These are phyloP conservation scores for Lipomyces spencermartinsiae DNA, from an alignment of 805 yeast species.

Conservation along the genomic window DNA sequence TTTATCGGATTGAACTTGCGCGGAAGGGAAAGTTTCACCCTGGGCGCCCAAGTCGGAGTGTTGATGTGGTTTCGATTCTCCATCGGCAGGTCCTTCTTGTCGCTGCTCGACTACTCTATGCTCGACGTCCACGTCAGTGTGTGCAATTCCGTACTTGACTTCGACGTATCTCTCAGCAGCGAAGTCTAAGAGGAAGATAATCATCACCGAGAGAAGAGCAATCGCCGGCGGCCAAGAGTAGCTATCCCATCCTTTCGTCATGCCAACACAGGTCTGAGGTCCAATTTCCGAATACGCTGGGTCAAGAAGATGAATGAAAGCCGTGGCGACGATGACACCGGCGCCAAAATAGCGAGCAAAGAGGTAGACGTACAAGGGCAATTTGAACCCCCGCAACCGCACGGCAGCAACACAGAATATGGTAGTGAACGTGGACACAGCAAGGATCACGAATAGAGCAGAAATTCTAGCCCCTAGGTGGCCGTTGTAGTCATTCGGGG, in stretches of 20 bases:
- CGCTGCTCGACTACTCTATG: not conserved
- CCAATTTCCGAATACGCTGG: constrained; percentile 28
- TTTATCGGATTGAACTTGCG: constrained; percentile 12
- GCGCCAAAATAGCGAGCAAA: constrained; percentile 55
- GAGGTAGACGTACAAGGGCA: constrained; percentile 33
- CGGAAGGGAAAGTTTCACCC: constrained; percentile 14
- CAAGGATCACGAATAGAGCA: constrained; percentile 64
- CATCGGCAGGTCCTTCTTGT: constrained; percentile 7
- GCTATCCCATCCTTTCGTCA: constrained; percentile 51
- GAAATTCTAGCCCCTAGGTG: constrained; percentile 58
- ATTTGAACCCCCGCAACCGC: constrained; percentile 2
- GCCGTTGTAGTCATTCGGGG: constrained; percentile 51
- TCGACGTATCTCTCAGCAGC: constrained; percentile 51
- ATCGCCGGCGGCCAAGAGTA: constrained; percentile 66
- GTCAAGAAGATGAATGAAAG: constrained; percentile 61
- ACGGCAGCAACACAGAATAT: constrained; percentile 53
- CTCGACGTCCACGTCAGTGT: not conserved
- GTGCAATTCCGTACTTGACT: constrained; percentile 16
- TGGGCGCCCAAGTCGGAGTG: constrained; percentile 36
- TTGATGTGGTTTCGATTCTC: constrained; percentile 22
- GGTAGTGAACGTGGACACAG: constrained; percentile 51
- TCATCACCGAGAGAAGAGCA: constrained; percentile 54
- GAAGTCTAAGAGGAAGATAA: constrained; percentile 57
- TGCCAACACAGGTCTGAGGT: constrained; percentile 49
- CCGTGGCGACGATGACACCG: constrained; percentile 79